Evolutionary conservation across 2,329 filamentous ascomycete genomes (phyloP).

Genomic region (Trichoderma breve): DNA sequence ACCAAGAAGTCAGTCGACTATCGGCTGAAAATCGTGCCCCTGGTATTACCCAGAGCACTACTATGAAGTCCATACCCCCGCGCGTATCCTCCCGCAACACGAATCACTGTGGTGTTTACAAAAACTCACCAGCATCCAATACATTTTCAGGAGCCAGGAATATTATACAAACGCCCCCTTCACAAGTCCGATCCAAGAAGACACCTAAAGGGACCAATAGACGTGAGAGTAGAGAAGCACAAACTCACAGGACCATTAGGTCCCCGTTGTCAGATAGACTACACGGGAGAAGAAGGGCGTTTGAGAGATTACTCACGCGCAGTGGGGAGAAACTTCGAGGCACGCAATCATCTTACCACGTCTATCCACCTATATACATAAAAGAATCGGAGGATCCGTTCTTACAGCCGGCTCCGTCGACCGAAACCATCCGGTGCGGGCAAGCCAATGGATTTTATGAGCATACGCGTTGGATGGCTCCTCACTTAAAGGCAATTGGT

Average conservation of each 20-base stretch:
- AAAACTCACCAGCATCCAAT: not conserved
- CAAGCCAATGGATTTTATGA: not conserved
- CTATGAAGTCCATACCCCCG: slow-evolving; percentile 22
- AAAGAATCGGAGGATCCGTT: not conserved
- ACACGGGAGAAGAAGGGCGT: not conserved
- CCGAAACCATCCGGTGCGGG: not conserved
- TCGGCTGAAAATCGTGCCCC: not conserved
- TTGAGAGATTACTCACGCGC: not conserved
- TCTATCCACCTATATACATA: not conserved
- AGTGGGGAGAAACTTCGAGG: not conserved
- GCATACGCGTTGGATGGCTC: not conserved
- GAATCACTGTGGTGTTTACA: not conserved
- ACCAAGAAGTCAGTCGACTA: not conserved
- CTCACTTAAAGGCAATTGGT: not conserved
- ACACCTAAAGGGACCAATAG: not conserved
- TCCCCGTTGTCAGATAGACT: not conserved
- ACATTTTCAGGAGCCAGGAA: not conserved
- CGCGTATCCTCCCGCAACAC: slow-evolving; percentile 23
- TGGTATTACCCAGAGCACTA: not conserved
- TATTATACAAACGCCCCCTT: not conserved
- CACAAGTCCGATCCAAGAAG: not conserved
- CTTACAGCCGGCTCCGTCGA: not conserved
- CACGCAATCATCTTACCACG: not conserved
- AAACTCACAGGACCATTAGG: not conserved
- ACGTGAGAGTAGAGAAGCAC: not conserved